These are phyloP conservation scores for Oxyria digyna DNA, from an alignment of 148 eudicot species.

Conservation along the genomic window DNA sequence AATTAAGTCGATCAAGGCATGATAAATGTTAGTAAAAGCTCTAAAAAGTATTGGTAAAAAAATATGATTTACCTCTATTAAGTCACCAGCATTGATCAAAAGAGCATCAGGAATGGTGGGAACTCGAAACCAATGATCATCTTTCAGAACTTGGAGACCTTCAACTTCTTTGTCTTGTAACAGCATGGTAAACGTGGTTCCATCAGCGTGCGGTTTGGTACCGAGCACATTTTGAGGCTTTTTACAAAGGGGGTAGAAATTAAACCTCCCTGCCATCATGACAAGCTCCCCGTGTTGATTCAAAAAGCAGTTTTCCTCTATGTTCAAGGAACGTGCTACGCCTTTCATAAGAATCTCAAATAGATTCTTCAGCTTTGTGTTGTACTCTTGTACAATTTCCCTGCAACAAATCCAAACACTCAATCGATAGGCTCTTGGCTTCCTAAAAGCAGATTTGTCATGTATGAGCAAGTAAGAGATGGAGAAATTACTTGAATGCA, in stretches of 20 bases:
- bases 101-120: slow-evolving; percentile 34
- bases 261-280: slow-evolving; percentile 24
- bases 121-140: slow-evolving; percentile 34
- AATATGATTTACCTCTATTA: slow-evolving; percentile 22
- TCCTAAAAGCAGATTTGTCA: background rate
- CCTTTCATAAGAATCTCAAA: slow-evolving; percentile 20
- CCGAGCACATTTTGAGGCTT: slow-evolving; percentile 22
- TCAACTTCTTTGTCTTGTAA: slow-evolving; percentile 37
- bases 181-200: slow-evolving; percentile 29
- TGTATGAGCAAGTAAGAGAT: background rate
- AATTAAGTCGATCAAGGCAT: background rate
- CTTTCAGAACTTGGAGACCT: slow-evolving; percentile 39
- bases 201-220: slow-evolving; percentile 35
- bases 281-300: slow-evolving; percentile 16
- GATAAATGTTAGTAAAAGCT: background rate
- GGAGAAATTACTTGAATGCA: slow-evolving; percentile 17
- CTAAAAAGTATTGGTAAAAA: background rate
- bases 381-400: slow-evolving; percentile 17
- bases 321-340: slow-evolving; percentile 25
- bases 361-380: slow-evolving; percentile 8
- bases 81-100: slow-evolving; percentile 33
- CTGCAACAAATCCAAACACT: background rate
- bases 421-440: background rate
- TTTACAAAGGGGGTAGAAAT: slow-evolving; percentile 35
- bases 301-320: slow-evolving; percentile 30